Base-by-base conservation (phyloP, 257 asterid species). In the Pogostemon cablin region DNA sequence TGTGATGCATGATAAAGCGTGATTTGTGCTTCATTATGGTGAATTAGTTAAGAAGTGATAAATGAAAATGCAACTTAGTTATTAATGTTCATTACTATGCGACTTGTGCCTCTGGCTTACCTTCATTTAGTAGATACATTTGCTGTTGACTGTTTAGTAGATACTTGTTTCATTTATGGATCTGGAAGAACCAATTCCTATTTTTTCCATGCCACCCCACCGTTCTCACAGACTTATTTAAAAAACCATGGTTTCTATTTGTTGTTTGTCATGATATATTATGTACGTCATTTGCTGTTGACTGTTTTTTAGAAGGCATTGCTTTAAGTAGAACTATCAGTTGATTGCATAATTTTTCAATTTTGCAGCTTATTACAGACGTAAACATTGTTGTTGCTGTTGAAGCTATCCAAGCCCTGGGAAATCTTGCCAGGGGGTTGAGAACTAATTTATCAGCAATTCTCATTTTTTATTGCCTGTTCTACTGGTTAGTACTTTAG, bases 341-440 rank as follows among this genome's bases (percentile, higher is more conserved):
- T 65, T 67, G 71, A 76, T 62, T 68, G 65, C 43, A 67, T 20
- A 20, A 20, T 20, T 20, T 20, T 62, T 69, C 78, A 62, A 59
- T 50, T 52, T 81, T 83, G 88, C 97, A 95, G 99, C 98, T 95
- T 79, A 90, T 95, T 75, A 91, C 88, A 57, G 99, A 95, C 77
- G 96, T 91, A 53, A 95, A 95, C 84, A 95, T 95, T 82, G 99
- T 98, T 77, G 99, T 95, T 80, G 99, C 96, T 39, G 97, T 92
- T 69, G 99, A 95, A 84, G 98, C 98, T 35, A 79, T 91, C 69
- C 99, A 95, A 84, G 96, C 99, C 15, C 81, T 95, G 40, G 99
- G 97, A 79, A 91, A 95, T 81, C 99, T 95, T 79, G 95, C 99
- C 35, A 88, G 84, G 84, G 99, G 99, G 70, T 83, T 95, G 77